A percentile compares a stretch with the other conserved stretches of the same genome.
Conservation (phyloP, 179 eudicot species). For the Nepenthes alata region DNA sequence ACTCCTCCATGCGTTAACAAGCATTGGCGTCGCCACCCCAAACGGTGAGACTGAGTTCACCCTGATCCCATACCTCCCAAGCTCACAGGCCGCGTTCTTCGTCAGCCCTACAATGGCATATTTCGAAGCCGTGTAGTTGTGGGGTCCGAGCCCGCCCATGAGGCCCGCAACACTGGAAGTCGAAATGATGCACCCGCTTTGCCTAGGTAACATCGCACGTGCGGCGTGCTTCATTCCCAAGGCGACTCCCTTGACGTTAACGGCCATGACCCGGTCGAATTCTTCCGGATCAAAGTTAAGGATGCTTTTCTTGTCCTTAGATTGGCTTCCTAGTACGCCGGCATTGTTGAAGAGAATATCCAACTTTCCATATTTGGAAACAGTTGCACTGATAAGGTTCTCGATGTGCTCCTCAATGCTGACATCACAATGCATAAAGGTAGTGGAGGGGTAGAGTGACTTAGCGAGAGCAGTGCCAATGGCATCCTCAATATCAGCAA, state of each 20-base stretch:
- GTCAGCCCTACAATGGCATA: conserved; percentile 47
- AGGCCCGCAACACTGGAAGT: conserved; percentile 42
- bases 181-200: conserved; percentile 27
- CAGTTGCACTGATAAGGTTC: conserved; percentile 14
- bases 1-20: conserved; percentile 7
- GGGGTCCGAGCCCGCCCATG: conserved; percentile 46
- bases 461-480: conserved; percentile 22
- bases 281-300: conserved; percentile 28
- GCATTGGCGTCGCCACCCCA: conserved; percentile 16
- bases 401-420: conserved; percentile 30
- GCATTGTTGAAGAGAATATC: conserved; percentile 52
- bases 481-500: conserved; percentile 32
- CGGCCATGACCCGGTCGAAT: conserved; percentile 28
- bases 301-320: conserved; percentile 15
- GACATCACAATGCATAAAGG: conserved; percentile 49
- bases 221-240: conserved; percentile 52
- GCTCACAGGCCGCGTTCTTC: conserved; percentile 19
- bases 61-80: conserved; percentile 38
- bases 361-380: conserved; percentile 21
- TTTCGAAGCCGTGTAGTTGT: conserved; percentile 45
- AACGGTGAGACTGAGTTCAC: conserved; percentile 46
- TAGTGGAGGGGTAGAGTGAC: conserved; percentile 17
- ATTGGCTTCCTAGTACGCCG: conserved; percentile 26
- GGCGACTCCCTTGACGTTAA: conserved; percentile 37
- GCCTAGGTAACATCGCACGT: conserved; percentile 30